Conservation (phyloP, 2,329 filamentous ascomycete species). For the Aschersonia sp. region DNA sequence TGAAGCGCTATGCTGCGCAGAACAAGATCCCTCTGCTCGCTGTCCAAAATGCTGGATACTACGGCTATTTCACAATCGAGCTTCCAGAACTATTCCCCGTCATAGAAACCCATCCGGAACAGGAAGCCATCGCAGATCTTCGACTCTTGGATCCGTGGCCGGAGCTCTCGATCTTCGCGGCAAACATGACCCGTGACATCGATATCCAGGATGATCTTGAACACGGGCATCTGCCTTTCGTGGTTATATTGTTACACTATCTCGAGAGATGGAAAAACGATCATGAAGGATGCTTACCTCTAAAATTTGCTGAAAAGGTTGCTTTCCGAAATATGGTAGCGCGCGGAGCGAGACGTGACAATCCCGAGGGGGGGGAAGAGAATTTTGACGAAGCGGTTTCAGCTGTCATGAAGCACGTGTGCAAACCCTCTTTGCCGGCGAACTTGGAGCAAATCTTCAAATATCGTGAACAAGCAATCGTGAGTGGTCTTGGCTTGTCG, state of each 20-base stretch:
- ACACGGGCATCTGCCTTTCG: slow-evolving; percentile 83
- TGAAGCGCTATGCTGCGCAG: slow-evolving; percentile 32
- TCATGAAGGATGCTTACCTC: slow-evolving; percentile 55
- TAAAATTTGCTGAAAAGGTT: slow-evolving; percentile 71
- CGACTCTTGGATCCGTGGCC: slow-evolving; percentile 77
- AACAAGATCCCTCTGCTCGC: slow-evolving; percentile 62
- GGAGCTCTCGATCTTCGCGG: slow-evolving; percentile 55
- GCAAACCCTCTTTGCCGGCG: slow-evolving; percentile 49
- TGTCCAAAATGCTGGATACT: slow-evolving; percentile 83
- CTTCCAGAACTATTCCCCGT: slow-evolving; percentile 75
- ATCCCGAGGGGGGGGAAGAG: slow-evolving; percentile 78
- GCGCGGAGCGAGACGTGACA: slow-evolving; percentile 52
- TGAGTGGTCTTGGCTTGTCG: slow-evolving; percentile 15
- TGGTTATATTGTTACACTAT: slow-evolving; percentile 70
- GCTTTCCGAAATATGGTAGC: slow-evolving; percentile 63
- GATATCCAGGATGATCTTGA: slow-evolving; percentile 60
- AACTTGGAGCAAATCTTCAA: slow-evolving; percentile 67
- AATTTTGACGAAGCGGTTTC: slow-evolving; percentile 89
- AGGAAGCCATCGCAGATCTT: slow-evolving; percentile 71
- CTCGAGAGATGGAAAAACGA: slow-evolving; percentile 63
- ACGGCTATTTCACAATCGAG: slow-evolving; percentile 71
- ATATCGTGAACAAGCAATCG: slow-evolving; percentile 35
- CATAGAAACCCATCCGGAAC: slow-evolving; percentile 88
- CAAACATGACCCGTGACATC: slow-evolving; percentile 52
- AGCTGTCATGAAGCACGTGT: slow-evolving; percentile 79